These are phyloP conservation scores for Telfairia occidentalis DNA, from an alignment of 331 rosid genomes.

Conservation along the genomic window DNA sequence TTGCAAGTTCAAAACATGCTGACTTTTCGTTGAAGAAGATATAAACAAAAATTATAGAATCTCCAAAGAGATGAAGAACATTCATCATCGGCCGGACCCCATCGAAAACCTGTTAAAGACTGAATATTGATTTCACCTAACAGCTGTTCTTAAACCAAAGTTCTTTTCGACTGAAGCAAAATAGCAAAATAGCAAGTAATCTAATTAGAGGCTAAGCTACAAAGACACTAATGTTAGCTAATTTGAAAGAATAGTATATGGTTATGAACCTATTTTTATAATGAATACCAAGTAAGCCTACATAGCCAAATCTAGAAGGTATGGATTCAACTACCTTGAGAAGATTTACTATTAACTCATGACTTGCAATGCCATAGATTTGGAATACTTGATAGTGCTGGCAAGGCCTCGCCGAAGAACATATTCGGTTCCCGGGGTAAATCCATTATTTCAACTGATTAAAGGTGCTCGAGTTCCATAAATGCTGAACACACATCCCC, in stretches of 20 bases:
- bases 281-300: not conserved
- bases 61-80: not conserved
- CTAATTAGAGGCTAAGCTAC: not conserved
- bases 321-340: slow-evolving; percentile 17
- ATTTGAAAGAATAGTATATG: not conserved
- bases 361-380: slow-evolving; percentile 31
- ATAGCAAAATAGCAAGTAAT: not conserved
- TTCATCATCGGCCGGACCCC: not conserved
- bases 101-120: not conserved
- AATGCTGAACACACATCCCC: slow-evolving; percentile 44
- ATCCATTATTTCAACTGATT: slow-evolving; percentile 26
- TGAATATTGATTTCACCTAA: not conserved
- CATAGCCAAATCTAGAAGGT: slow-evolving; percentile 5
- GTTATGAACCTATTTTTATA: not conserved
- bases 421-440: slow-evolving; percentile 17
- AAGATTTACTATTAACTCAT: slow-evolving; percentile 16
- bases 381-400: slow-evolving; percentile 31
- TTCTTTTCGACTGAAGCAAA: not conserved
- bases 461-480: slow-evolving; percentile 36
- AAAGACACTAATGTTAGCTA: not conserved
- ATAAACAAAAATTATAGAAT: not conserved
- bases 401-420: slow-evolving; percentile 29
- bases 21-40: not conserved
- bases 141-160: not conserved
- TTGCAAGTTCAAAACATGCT: not conserved